phyloP scores from a whole-genome alignment of 257 asterid species.

The Osmanthus fragrans region DNA sequence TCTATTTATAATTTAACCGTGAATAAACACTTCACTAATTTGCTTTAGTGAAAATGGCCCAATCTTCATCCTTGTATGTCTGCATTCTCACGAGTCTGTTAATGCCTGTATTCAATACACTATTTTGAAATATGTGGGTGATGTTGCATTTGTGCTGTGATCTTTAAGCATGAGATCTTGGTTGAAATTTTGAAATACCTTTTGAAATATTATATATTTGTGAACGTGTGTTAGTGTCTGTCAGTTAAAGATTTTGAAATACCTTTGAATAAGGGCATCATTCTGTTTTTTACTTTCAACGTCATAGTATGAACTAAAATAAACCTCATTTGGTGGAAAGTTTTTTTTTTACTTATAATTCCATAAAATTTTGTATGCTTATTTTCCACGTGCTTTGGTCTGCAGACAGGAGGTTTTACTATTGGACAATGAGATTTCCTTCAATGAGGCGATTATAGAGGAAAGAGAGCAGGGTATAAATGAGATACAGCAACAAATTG shows the following conservation, averaged over 20 bases:
- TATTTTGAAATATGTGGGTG: conserved; percentile 9
- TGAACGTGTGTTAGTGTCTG: neutral
- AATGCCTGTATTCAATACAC: conserved; percentile 4
- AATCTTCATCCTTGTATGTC: no score
- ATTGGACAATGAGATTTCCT: conserved; percentile 86
- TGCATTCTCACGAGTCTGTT: neutral
- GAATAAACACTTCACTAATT: no score
- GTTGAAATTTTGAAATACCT: no score
- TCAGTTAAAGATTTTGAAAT: neutral
- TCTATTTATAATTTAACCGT: no score
- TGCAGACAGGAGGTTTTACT: conserved; percentile 81
- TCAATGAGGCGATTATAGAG: conserved; percentile 90
- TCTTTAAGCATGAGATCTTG: neutral
- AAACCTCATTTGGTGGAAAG: neutral
- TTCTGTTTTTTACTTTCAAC: neutral
- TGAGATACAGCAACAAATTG: conserved; percentile 92
- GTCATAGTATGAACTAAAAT: neutral
- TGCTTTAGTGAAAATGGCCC: neutral
- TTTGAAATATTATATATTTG: no score
- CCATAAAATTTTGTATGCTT: conserved; percentile 11
- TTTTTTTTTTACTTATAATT: conserved; percentile 1
- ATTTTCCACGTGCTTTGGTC: conserved; percentile 22
- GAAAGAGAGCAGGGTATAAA: conserved; percentile 94
- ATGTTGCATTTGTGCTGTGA: neutral
- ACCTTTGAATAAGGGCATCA: neutral